Percentiles rank a stretch among this genome's conserved stretches.
phyloP scores from a whole-genome alignment of 192 early-diverging fungal genomes.

The Coemansia umbellata region DNA sequence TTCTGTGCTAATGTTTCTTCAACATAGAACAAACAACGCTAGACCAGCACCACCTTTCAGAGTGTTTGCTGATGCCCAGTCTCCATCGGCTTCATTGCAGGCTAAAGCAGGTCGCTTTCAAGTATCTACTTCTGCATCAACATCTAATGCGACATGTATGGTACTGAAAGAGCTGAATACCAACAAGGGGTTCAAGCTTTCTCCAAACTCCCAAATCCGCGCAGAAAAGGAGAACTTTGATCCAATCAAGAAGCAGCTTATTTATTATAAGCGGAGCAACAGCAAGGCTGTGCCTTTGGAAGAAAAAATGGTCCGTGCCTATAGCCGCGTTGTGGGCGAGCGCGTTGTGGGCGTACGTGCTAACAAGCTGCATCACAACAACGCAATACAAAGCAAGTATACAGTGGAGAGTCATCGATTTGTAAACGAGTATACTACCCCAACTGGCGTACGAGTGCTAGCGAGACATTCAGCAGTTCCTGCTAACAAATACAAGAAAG shows the following conservation, averaged over 20 bases:
- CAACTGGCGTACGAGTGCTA: neutral
- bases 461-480: too few species aligned
- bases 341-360: too few species aligned
- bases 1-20: slow-evolving; percentile 2
- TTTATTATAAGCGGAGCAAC: neutral
- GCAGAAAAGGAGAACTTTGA: slow-evolving; percentile 46
- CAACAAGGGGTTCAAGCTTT: slow-evolving; percentile 14
- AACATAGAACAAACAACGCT: neutral
- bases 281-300: too few species aligned
- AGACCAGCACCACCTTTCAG: slow-evolving; percentile 1
- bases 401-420: neutral
- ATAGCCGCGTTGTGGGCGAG: too few species aligned
- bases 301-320: too few species aligned
- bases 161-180: slow-evolving; percentile 9
- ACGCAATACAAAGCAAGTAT: neutral
- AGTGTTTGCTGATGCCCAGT: slow-evolving; percentile 14
- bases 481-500: too few species aligned
- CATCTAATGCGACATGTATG: neutral
- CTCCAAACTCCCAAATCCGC: slow-evolving; percentile 23
- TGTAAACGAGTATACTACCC: neutral
- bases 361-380: neutral
- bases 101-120: neutral
- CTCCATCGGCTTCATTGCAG: neutral
- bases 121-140: neutral
- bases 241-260: slow-evolving; percentile 18